Base-by-base conservation (phyloP, 495 filamentous ascomycete genomes). In the Talaromyces wortmannii region DNA sequence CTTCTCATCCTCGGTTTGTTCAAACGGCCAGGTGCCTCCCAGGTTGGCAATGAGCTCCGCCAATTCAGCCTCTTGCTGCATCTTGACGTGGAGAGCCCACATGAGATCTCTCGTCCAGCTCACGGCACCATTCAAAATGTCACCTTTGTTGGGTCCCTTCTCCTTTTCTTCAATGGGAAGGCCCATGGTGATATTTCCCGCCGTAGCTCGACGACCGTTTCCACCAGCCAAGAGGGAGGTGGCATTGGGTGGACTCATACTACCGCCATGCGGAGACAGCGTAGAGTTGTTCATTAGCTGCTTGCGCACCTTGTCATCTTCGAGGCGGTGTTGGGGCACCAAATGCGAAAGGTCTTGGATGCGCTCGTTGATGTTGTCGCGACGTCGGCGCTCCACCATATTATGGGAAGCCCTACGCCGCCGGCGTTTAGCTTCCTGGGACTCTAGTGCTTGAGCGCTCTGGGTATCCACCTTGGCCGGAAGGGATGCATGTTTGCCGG, bases 291-390 rank as follows among this genome's bases (percentile, higher is more conserved):
- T 97, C 55, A 90, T 82, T 13, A 97, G 84, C 52, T 95, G 88
- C 68, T 97, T 97, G 33, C 91, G 87, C 31, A 98, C 85, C 65
- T 96, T 97, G 68, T 98, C 94, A 65, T 98, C 94, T 61, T 98
- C 94, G 12, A 98, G 79, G 13, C 94, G 86, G 66, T 98, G 94
- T 59, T 85, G 78, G 18, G 94, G 94, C 10, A 98, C 94, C 1
- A 98, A 81, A 62, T 91, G 89, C 59, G 90, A 94, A 5, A 98
- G 80, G 61, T 98, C 94, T 60, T 97, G 92, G 56, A 98, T 98
- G 6, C 94, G 83, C 67, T 98, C 94, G 62, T 98, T 98, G 77
- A 98, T 98, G 60, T 98, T 97, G 70, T 98, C 94, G 45, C 94
- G 83, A 47, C 94, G 87, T 32, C 94, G 85, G 50, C 94, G 89